Conservation (phyloP, 495 filamentous ascomycete genomes). For the Penicillium silybi region DNA sequence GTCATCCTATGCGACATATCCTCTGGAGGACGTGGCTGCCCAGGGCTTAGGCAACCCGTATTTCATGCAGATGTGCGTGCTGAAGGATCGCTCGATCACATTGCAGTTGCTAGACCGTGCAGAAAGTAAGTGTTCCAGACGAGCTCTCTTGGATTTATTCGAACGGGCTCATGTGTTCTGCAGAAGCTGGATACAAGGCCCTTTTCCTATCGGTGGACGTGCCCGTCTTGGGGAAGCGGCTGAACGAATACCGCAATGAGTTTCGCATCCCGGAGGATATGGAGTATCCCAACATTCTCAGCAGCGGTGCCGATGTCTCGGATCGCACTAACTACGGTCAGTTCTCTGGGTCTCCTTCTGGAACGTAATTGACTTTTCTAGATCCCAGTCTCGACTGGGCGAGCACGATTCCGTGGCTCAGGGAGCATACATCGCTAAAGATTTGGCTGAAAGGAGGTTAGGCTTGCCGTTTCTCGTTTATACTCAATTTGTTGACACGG, state of each 20-base stretch:
- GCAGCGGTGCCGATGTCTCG: slow-evolving; percentile 24
- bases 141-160: background rate
- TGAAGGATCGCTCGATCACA: slow-evolving; percentile 84
- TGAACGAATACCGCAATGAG: slow-evolving; percentile 44
- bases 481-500: background rate
- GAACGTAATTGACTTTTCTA: slow-evolving; percentile 48
- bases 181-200: slow-evolving; percentile 80
- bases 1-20: slow-evolving; percentile 49
- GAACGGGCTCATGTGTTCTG: slow-evolving; percentile 11
- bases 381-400: slow-evolving; percentile 79
- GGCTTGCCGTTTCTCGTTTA: background rate
- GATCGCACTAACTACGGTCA: slow-evolving; percentile 31
- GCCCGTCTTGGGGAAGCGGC: slow-evolving; percentile 67
- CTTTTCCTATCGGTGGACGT: slow-evolving; percentile 94
- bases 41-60: slow-evolving; percentile 41
- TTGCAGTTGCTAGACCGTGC: slow-evolving; percentile 81
- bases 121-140: slow-evolving; percentile 47
- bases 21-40: slow-evolving; percentile 49
- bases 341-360: background rate
- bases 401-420: slow-evolving; percentile 82
- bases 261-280: slow-evolving; percentile 38
- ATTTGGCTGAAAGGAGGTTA: slow-evolving; percentile 83
- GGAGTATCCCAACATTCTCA: slow-evolving; percentile 31
- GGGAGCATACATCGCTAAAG: slow-evolving; percentile 79
- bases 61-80: slow-evolving; percentile 81